A percentile compares a stretch with the other conserved stretches of the same genome.
Conservation (phyloP, 352 stramenopile genomes). For the Phytopythium vexans region DNA sequence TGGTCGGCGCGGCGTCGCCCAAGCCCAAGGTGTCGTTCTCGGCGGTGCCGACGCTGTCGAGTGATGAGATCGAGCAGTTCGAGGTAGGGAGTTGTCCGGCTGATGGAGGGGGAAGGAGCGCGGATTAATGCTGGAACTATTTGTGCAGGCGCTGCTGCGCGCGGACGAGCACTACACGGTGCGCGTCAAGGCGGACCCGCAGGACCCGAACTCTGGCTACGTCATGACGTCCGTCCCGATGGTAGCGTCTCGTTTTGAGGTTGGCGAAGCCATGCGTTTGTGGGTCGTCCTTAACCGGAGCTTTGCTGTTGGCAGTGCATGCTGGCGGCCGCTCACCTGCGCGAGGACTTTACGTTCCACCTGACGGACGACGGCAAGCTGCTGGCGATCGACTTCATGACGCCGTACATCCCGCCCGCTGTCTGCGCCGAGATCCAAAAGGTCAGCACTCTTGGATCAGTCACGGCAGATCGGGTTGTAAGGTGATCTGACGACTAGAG, state of each 20-base stretch:
- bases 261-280: neutral
- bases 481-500: neutral
- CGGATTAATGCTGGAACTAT: neutral
- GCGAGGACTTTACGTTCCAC: constrained; percentile 83
- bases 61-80: constrained; percentile 41
- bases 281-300: neutral
- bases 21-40: constrained; percentile 69
- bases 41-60: constrained; percentile 37
- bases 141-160: constrained; percentile 28
- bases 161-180: constrained; percentile 63
- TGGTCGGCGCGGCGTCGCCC: constrained; percentile 39
- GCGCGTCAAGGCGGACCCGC: constrained; percentile 57
- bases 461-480: neutral
- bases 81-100: constrained; percentile 6
- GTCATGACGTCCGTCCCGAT: constrained; percentile 76
- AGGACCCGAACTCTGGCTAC: constrained; percentile 56
- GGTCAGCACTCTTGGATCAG: constrained; percentile 11
- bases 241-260: constrained; percentile 11
- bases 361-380: constrained; percentile 73
- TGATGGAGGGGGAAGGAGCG: neutral
- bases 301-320: constrained; percentile 38
- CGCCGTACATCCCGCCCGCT: constrained; percentile 36
- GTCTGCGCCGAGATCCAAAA: constrained; percentile 53
- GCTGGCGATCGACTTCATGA: constrained; percentile 81
- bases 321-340: constrained; percentile 64